phyloP scores from a whole-genome alignment of 805 yeast species.

The Lachancea nothofagi region DNA sequence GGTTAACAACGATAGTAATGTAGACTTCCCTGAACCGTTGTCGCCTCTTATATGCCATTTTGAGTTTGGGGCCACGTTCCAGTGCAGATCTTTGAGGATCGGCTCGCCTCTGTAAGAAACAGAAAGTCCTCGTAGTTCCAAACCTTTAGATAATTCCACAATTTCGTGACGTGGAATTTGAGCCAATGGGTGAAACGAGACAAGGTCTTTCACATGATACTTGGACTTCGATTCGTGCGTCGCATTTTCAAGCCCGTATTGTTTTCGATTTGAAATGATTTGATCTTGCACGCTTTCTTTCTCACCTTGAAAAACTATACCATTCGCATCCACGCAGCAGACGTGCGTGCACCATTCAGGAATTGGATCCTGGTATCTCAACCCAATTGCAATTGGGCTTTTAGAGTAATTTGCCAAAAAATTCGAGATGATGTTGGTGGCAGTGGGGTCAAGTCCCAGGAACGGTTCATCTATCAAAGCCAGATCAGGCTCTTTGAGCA shows the following conservation, averaged over 20 bases:
- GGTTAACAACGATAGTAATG: constrained; percentile 74
- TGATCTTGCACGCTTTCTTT: constrained; percentile 23
- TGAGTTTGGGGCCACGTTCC: constrained; percentile 67
- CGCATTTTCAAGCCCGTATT: constrained; percentile 1
- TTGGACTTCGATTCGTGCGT: constrained; percentile 3
- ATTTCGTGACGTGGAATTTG: constrained; percentile 11
- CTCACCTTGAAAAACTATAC: constrained; percentile 48
- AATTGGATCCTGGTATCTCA: constrained; percentile 65
- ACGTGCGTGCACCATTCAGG: constrained; percentile 80
- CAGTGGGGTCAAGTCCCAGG: constrained; percentile 79
- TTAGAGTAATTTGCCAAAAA: constrained; percentile 20
- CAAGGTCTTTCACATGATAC: constrained; percentile 18
- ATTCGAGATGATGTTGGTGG: constrained; percentile 52
- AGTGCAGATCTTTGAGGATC: constrained; percentile 52
- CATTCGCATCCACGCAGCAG: constrained; percentile 51
- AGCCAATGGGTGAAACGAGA: constrained; percentile 23
- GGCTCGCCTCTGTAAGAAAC: constrained; percentile 61
- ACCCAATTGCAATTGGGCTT: constrained; percentile 60
- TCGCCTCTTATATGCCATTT: constrained; percentile 86
- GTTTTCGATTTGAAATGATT: constrained; percentile 22
- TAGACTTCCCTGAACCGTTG: constrained; percentile 93
- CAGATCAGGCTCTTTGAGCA: constrained; percentile 59
- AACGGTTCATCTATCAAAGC: constrained; percentile 87
- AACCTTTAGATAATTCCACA: constrained; percentile 22
- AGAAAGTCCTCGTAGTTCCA: constrained; percentile 57